Percentiles rank a stretch among this genome's conserved stretches.
Evolutionary conservation across 2,329 filamentous ascomycete genomes (phyloP).

Genomic region (Zasmidium cellare): DNA sequence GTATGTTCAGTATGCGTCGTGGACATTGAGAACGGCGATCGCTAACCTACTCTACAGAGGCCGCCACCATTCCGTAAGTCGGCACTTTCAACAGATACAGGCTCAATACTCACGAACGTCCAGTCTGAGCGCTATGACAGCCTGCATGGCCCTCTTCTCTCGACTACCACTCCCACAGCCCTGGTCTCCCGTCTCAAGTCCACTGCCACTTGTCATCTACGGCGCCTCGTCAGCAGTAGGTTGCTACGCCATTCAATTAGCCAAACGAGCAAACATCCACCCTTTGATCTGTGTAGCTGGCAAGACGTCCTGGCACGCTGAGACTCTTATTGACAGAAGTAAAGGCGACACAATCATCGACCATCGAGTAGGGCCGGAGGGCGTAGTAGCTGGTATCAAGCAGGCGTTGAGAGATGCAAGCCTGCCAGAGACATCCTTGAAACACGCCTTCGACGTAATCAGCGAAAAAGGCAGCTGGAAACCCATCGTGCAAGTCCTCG

Average conservation of each 20-base stretch:
- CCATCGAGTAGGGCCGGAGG: constrained; percentile 50
- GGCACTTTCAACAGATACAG: too few species aligned
- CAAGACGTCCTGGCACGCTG: constrained; percentile 51
- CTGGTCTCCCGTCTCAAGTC: constrained; percentile 35
- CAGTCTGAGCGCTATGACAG: constrained; percentile 46
- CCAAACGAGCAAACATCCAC: constrained; percentile 54
- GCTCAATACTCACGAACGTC: neutral
- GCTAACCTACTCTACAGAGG: constrained; percentile 31
- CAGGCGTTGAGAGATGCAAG: constrained; percentile 30
- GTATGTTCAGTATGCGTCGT: constrained; percentile 35
- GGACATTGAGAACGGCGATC: constrained; percentile 28
- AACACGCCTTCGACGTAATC: constrained; percentile 37
- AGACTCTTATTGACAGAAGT: constrained; percentile 51
- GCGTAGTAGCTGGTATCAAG: constrained; percentile 31
- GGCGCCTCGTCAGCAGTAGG: constrained; percentile 59
- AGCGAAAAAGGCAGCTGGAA: constrained; percentile 32
- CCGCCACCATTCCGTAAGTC: constrained; percentile 43
- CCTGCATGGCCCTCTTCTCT: constrained; percentile 46
- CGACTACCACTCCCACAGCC: constrained; percentile 45
- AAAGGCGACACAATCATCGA: constrained; percentile 62
- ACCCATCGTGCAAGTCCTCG: constrained; percentile 42
- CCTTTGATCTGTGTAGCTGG: constrained; percentile 63
- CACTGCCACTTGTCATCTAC: constrained; percentile 45
- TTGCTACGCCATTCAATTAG: constrained; percentile 59
- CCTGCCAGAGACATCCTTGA: constrained; percentile 19